Evolutionary conservation across 1,284 basidiomycete species (phyloP), one percentile per base, ranked within the genome.

Genomic region (Ustilago esculenta): DNA sequence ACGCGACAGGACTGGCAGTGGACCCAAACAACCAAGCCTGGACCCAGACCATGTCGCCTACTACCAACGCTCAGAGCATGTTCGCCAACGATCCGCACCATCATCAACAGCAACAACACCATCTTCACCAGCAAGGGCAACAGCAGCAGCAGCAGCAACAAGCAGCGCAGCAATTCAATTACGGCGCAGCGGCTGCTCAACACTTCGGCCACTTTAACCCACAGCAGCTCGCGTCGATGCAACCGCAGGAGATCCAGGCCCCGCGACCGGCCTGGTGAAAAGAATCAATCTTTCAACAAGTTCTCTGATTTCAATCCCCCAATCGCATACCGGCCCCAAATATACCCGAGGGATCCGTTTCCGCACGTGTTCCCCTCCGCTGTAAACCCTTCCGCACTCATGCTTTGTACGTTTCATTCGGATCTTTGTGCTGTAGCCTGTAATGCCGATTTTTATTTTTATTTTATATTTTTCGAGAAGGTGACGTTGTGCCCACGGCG

Each of bases 141-240:
- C 43, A 34, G 17, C 35, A 39, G 34, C 41, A 50, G 20, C 46
- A 48, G n/a, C 42, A 52, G 30, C 57, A 57, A 29, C 54, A 56
- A 36, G 48, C 43, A 9, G 24, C 43, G 15, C 27, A 25, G 5
- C 23, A 23, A 15, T 58, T 65, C 42, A 45, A 32, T 12, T 65
- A 58, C 36, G 30, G 20, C 21, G 27, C 53, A 23, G 33, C 52
- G n/a, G n/a, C n/a, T n/a, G n/a, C n/a, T 6, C 44, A 48, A 11
- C 53, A 61, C 12, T 69, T 64, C 32, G 59, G 55, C 1, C 66
- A 69, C 33, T 69, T 63, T 27, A 61, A 57, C 30, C 66, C 66
- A 6, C 66, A 69, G n/a, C 66, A 69, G 21, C 15, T 69, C 34
- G 50, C 53, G 1, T 20, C 20, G 3, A 43, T 49, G 40, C 53